A percentile compares a stretch with the other conserved stretches of the same genome.
These are phyloP conservation scores for Stagonosporopsis chrysanthemi DNA, from an alignment of 2,329 filamentous ascomycete genomes.

Conservation along the genomic window DNA sequence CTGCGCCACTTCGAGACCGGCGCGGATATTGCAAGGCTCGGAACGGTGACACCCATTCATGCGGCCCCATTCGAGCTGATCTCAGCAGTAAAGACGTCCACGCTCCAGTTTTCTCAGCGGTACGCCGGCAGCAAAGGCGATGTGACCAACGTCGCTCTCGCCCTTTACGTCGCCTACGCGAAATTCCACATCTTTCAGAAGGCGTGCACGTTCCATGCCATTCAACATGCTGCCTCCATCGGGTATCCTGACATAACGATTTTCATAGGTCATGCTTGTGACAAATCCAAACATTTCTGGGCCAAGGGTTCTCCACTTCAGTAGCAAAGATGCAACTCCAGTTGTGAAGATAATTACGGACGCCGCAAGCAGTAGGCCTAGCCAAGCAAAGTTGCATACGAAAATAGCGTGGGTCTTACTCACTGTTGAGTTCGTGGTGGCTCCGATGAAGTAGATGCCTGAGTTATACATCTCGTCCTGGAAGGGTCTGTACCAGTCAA, in stretches of 20 bases:
- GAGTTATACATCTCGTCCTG: not conserved
- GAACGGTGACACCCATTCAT: constrained; percentile 3
- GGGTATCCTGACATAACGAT: constrained; percentile 39
- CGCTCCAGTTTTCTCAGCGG: constrained; percentile 37
- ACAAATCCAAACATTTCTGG: constrained; percentile 49
- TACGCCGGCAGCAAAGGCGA: constrained; percentile 46
- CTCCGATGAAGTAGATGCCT: constrained; percentile 33
- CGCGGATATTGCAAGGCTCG: constrained; percentile 21
- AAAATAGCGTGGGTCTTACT: constrained; percentile 32
- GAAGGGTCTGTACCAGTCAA: not conserved
- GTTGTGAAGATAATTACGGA: constrained; percentile 30
- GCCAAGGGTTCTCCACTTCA: constrained; percentile 39
- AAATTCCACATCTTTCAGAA: constrained; percentile 42
- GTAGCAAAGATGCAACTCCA: constrained; percentile 27
- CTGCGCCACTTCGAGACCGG: constrained; percentile 21
- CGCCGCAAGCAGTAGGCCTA: constrained; percentile 32
- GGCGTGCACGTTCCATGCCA: constrained; percentile 45
- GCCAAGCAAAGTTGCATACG: constrained; percentile 39
- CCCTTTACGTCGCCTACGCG: constrained; percentile 43
- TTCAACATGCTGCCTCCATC: constrained; percentile 41
- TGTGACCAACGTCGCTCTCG: constrained; percentile 42
- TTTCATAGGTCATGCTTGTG: constrained; percentile 49
- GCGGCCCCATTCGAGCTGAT: not conserved
- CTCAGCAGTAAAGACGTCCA: constrained; percentile 37
- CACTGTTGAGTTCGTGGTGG: constrained; percentile 30